Base-by-base conservation (phyloP, 345 rosid genomes). In the Gossypium longicalyx region DNA sequence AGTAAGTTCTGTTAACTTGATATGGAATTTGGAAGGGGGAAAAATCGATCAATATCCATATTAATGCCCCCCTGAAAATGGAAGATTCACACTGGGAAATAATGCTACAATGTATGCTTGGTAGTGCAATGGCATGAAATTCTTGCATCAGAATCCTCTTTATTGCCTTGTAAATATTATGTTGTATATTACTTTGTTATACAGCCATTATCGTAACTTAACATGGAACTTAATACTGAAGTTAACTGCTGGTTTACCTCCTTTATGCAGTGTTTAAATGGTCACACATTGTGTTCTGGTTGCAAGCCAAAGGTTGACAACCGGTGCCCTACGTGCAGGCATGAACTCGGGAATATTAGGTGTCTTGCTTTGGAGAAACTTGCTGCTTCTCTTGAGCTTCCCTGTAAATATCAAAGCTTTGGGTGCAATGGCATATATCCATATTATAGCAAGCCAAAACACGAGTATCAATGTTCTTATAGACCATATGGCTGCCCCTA, bases 371-470 rank as follows among this genome's bases (percentile, higher is more conserved):
- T 91, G 69, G 96, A 91, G 83, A 91, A 91, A 76, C 87, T 91
- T 75, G 96, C 96, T 29, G 96, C 96, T 41, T 91, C 93, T 71
- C 89, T 91, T 41, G 93, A 91, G 67, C 91, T 91, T 83, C 93
- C 96, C 2, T 91, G 96, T 81, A 91, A 85, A 84, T 85, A 85
- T 77, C 96, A 89, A 80, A 87, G 84, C 74, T 89, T 82, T 76
- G 97, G 97, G 74, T 91, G 97, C 73, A 19, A 78, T 0, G 97
- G 93, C 70, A 83, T 89, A 80, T 89, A 89, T 77, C 93, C 97
- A 2, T 91, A 91, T 77, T 89, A 91, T 87, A 87, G 89, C 90
- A 91, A 89, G 83, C 83, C 84, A 74, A 91, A 91, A 69, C 97
- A 89, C 15, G 97, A 91, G 79, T 82, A 90, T 2, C 97, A 87